Percentiles rank a stretch among this genome's conserved stretches.
phyloP scores from a whole-genome alignment of 2,329 filamentous ascomycete genomes.

The Fusarium brachygibbosum region DNA sequence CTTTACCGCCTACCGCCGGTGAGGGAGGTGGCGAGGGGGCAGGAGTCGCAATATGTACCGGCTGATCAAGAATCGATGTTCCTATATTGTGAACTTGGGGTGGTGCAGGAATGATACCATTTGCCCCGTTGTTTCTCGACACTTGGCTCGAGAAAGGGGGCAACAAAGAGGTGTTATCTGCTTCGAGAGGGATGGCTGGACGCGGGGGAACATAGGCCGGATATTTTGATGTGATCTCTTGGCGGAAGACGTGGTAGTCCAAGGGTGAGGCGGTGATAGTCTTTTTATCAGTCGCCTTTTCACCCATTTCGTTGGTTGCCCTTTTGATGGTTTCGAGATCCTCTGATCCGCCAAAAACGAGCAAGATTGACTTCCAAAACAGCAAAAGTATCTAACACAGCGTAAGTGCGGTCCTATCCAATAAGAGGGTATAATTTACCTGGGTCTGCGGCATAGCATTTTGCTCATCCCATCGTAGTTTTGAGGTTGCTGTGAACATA shows the following conservation, averaged over 20 bases:
- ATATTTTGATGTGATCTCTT: slow-evolving; percentile 98
- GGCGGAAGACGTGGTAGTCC: slow-evolving; percentile 95
- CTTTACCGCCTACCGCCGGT: slow-evolving; percentile 87
- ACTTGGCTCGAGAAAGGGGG: slow-evolving; percentile 85
- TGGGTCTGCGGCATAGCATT: slow-evolving; percentile 72
- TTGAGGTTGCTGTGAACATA: slow-evolving; percentile 77
- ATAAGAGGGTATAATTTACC: slow-evolving; percentile 57
- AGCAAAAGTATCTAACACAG: slow-evolving; percentile 76
- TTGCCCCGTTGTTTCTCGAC: slow-evolving; percentile 70
- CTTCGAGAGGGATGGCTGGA: slow-evolving; percentile 84
- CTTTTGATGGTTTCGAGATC: slow-evolving; percentile 81
- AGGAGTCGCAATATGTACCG: slow-evolving; percentile 98
- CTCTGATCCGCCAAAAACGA: slow-evolving; percentile 84
- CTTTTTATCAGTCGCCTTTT: slow-evolving; percentile 75
- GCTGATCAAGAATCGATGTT: slow-evolving; percentile 90
- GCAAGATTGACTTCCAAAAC: slow-evolving; percentile 90
- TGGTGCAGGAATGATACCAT: slow-evolving; percentile 71
- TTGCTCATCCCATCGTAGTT: slow-evolving; percentile 80
- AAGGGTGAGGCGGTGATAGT: slow-evolving; percentile 92
- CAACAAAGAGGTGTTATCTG: slow-evolving; percentile 90
- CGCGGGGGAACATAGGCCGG: slow-evolving; percentile 93
- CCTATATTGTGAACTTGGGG: slow-evolving; percentile 69
- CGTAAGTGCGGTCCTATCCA: slow-evolving; percentile 38
- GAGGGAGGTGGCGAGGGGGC: slow-evolving; percentile 96
- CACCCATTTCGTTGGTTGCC: slow-evolving; percentile 72